A percentile compares a stretch with the other conserved stretches of the same genome.
Evolutionary conservation across 2,329 filamentous ascomycete genomes (phyloP).

Genomic region (Sclerotiophoma versabilis): DNA sequence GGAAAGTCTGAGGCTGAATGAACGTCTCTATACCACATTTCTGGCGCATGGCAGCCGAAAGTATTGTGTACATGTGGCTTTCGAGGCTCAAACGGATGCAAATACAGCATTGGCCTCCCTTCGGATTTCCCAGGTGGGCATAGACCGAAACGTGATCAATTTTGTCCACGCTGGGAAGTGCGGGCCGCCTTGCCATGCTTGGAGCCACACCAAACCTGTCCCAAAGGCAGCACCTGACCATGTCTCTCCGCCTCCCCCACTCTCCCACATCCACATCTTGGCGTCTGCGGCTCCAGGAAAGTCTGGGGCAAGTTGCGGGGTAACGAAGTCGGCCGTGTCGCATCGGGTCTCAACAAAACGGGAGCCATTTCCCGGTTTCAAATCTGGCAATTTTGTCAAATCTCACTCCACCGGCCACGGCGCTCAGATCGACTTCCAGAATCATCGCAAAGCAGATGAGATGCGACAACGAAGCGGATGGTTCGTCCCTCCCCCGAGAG

Average conservation of each 20-base stretch:
- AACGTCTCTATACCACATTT: too few relatives aligned
- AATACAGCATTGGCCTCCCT: background rate
- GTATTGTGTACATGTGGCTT: background rate
- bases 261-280: background rate
- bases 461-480: conserved; percentile 43
- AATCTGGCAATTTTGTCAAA: conserved; percentile 21
- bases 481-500: conserved; percentile 22
- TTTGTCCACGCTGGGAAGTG: conserved; percentile 4
- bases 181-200: conserved; percentile 5
- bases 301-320: conserved; percentile 14
- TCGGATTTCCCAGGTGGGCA: background rate
- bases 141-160: background rate
- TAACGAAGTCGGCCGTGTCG: background rate
- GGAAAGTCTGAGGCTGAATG: background rate
- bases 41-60: background rate
- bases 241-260: background rate
- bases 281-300: conserved; percentile 9
- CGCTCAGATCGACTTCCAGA: conserved; percentile 7
- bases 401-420: conserved; percentile 11
- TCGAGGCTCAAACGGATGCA: background rate
- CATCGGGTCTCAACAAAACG: conserved; percentile 17
- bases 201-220: background rate
- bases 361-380: conserved; percentile 24
- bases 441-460: conserved; percentile 5
- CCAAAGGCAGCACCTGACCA: conserved; percentile 3